Percentiles rank a stretch among this genome's conserved stretches.
These are phyloP conservation scores for Sclerotinia nivalis DNA, from an alignment of 2,329 filamentous ascomycete species.

Conservation along the genomic window DNA sequence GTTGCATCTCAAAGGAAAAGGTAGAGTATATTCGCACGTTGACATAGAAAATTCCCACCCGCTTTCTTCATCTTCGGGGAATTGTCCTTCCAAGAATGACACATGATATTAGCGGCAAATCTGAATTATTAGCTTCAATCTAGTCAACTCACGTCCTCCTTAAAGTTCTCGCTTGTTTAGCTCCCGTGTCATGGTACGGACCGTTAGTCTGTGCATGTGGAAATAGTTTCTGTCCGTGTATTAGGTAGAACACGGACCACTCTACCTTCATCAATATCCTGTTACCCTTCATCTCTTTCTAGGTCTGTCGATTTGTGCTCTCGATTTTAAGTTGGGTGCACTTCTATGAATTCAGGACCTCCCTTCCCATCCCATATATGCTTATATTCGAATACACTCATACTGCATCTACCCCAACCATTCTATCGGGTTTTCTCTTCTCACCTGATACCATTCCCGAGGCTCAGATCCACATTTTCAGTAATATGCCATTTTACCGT, in stretches of 20 bases:
- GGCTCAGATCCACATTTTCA: background rate
- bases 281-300: background rate
- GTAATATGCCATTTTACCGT: background rate
- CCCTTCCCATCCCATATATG: background rate
- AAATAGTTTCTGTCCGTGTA: background rate
- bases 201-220: constrained; percentile 20
- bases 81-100: background rate
- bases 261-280: background rate
- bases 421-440: background rate
- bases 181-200: constrained; percentile 12
- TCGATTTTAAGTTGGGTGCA: background rate
- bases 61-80: background rate
- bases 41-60: background rate
- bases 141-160: constrained; percentile 12
- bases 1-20: background rate
- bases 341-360: background rate
- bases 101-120: background rate
- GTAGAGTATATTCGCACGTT: background rate
- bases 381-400: background rate
- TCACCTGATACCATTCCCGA: background rate
- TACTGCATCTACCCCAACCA: background rate
- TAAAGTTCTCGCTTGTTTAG: constrained; percentile 22
- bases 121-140: background rate
- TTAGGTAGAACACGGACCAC: constrained; percentile 1
- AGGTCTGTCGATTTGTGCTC: background rate